Evolutionary conservation across 2,329 filamentous ascomycete species (phyloP).

Genomic region (Helminthosporium solani): DNA sequence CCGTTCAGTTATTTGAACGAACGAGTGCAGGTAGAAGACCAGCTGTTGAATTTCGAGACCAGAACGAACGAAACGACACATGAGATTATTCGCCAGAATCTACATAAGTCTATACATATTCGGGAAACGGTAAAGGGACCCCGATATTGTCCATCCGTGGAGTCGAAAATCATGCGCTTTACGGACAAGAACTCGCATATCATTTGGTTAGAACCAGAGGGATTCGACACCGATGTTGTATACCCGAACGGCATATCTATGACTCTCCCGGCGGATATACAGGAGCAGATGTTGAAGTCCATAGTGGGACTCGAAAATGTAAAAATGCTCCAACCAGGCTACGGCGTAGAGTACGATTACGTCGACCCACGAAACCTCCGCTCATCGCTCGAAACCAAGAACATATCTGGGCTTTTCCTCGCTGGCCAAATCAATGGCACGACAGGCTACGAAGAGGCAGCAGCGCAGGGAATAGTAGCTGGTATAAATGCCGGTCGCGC

Average conservation of each 20-base stretch:
- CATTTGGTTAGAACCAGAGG: conserved; percentile 96
- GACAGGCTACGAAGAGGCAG: conserved; percentile 96
- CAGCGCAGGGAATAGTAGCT: conserved; percentile 87
- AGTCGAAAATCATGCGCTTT: conserved; percentile 91
- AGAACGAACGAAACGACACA: conserved; percentile 83
- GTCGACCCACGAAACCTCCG: conserved; percentile 87
- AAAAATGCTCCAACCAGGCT: conserved; percentile 89
- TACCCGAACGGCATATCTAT: conserved; percentile 98
- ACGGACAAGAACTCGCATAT: conserved; percentile 77
- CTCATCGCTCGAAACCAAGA: conserved; percentile 90
- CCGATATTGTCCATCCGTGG: conserved; percentile 90
- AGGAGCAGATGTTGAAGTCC: conserved; percentile 80
- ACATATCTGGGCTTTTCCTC: conserved; percentile 82
- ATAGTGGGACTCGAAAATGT: conserved; percentile 87
- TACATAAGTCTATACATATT: conserved; percentile 97
- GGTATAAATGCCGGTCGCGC: conserved; percentile 92
- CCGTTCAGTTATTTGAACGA: conserved; percentile 92
- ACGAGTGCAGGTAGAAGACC: conserved; percentile 72
- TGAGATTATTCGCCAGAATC: conserved; percentile 78
- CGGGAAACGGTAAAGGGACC: conserved; percentile 92
- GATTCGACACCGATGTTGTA: conserved; percentile 83
- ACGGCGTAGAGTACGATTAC: conserved; percentile 98
- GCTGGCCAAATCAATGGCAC: conserved; percentile 98
- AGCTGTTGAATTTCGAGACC: conserved; percentile 83
- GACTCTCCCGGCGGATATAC: conserved; percentile 87